phyloP scores from a whole-genome alignment of 257 asterid genomes.

The Solanum piurae region DNA sequence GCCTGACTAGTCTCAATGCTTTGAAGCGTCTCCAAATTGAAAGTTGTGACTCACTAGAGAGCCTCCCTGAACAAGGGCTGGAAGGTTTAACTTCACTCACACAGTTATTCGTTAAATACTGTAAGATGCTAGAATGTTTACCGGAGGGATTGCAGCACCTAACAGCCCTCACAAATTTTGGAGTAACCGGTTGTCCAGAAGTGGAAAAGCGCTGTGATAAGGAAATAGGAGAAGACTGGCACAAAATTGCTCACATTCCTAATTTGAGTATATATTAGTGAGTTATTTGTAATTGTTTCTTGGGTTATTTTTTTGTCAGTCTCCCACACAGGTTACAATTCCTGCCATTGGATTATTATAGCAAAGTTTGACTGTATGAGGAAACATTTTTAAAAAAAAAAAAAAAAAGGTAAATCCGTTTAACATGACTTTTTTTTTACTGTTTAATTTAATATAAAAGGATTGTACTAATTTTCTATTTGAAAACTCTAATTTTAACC shows the following conservation, averaged over 20 bases:
- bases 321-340: background rate
- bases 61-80: background rate
- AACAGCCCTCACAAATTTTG: background rate
- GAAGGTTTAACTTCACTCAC: background rate
- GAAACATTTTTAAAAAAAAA: background rate
- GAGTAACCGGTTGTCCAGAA: background rate
- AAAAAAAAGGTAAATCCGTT: too few species aligned
- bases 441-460: background rate
- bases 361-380: too few species aligned
- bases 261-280: background rate
- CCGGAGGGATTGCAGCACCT: background rate
- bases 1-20: background rate
- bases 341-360: background rate
- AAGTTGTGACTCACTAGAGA: background rate
- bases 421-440: background rate
- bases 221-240: slow-evolving; percentile 20
- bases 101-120: background rate
- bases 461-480: background rate
- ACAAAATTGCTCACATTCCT: slow-evolving; percentile 13
- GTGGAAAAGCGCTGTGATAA: slow-evolving; percentile 10
- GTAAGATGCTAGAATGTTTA: background rate
- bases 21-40: background rate
- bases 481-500: background rate
- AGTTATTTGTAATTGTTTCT: background rate
- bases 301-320: background rate